Conservation (phyloP, 345 rosid species). For the Leavenworthia alabamica region DNA sequence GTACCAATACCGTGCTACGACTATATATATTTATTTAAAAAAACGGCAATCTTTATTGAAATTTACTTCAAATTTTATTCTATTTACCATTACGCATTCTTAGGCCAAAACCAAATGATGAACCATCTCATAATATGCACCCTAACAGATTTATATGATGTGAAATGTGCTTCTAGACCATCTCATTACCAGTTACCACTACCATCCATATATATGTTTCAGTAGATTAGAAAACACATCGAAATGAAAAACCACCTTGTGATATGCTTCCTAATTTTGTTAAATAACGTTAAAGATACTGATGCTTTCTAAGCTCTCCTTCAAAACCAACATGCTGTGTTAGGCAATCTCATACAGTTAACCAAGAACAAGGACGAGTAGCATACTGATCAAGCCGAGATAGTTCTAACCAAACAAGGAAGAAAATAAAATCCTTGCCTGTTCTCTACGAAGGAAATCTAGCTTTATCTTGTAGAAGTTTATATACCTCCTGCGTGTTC, state of each 20-base stretch:
- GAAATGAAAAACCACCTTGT: constrained; percentile 1
- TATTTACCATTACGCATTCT: not conserved
- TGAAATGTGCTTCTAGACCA: constrained; percentile 10
- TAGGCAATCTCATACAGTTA: constrained; percentile 9
- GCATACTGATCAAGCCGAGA: constrained; percentile 4
- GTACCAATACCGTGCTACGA: not conserved
- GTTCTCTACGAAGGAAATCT: constrained; percentile 61
- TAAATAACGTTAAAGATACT: constrained; percentile 3
- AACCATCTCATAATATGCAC: not conserved
- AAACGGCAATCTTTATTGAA: not conserved
- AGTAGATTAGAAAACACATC: not conserved
- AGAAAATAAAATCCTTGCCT: constrained; percentile 37
- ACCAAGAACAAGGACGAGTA: not conserved
- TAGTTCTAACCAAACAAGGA: not conserved
- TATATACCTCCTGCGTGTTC: constrained; percentile 61
- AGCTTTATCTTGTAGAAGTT: constrained; percentile 68
- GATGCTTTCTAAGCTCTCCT: constrained; percentile 5
- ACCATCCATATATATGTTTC: not conserved
- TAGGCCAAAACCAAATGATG: not conserved
- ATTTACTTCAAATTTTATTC: not conserved
- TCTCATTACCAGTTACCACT: constrained; percentile 4
- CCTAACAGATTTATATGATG: not conserved
- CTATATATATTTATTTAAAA: constrained; percentile 9
- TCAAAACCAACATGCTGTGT: constrained; percentile 5
- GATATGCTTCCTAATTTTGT: not conserved